Evolutionary conservation across 2,329 filamentous ascomycete species (phyloP), one percentile per base, ranked within the genome.

Genomic region (Fusarium devonianum): DNA sequence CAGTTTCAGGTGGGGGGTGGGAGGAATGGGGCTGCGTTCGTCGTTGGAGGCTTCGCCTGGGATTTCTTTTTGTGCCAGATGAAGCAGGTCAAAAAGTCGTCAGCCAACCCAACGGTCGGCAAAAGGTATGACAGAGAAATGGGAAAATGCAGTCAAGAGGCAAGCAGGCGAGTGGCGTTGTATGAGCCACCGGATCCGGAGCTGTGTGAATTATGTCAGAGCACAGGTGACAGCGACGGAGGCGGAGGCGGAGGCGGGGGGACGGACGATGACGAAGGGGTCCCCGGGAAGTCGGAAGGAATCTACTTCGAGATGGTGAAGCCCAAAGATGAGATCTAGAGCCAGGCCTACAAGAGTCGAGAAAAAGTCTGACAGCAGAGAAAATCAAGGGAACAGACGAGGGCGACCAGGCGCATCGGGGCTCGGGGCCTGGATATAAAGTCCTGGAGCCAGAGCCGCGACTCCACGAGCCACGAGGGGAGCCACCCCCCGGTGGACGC

Each of bases 401-500:
- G 42, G 41, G 39, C 35, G 21, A 28, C 41, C 38, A 42, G 22
- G 34, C 39, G 54, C 50, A 59, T 53, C 45, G 42, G 36, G 50
- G 56, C 37, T 60, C 18, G 56, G 56, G 51, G 56, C 41, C 39
- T 56, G 56, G 51, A 49, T 58, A 60, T 60, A 60, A 58, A 58
- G 39, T 42, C 21, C 7, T 14, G 29, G 28, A 30, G n/a, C 44
- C 30, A 45, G 40, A 10, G 23, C 11, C 23, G n/a, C n/a, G n/a
- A n/a, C n/a, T 26, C 23, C 11, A 29, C 37, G 30, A 52, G 19
- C 26, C 22, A 38, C 47, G 39, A 60, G n/a, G n/a, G n/a, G n/a
- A n/a, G n/a, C n/a, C n/a, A n/a, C n/a, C n/a, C n/a, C n/a, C n/a
- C n/a, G n/a, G n/a, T n/a, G n/a, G 52, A 40, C 41, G 35, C 34